Base-by-base conservation (phyloP, 1,139 yeast species). In the Candida dubliniensis region DNA sequence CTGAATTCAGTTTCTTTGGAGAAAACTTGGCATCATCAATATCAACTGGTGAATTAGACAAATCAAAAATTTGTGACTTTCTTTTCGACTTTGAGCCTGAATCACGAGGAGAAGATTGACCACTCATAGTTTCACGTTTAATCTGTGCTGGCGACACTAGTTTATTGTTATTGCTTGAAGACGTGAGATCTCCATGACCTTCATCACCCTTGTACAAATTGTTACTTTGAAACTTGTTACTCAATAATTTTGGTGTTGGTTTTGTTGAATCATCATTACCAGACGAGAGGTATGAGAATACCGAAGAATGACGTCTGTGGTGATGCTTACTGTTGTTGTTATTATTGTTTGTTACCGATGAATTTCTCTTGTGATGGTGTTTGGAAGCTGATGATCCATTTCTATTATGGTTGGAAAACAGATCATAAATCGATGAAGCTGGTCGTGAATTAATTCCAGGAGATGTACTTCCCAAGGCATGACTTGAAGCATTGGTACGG, bases 241-340 rank as follows among this genome's bases (percentile, higher is more conserved):
- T 29, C 12, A 26, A 34, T 12, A 37, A 32, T 33, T 36, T 27
- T 38, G 41, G 44, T 2, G 43, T 42, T 14, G 34, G 15, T 30
- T 38, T 36, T 2, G 38, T 27, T 4, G 34, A 13, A 24, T 40
- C 40, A 18, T 48, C 52, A 36, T 53, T 52, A 7, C 64, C 66
- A 4, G 41, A 38, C 2, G 77, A 69, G 38, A 73, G 55, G 48
- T 74, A 76, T 52, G 74, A 71, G 50, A 75, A 74, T 31, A 75
- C 63, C 0, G 79, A 74, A 0, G 79, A 74, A 50, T 74, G 77
- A 47, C 82, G 56, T 48, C 61, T 63, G 51, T 71, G 69, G 36
- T 52, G 51, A 30, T 30, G 32, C 14, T 30, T 30, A 11, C n/a
- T 6, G 23, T 18, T 18, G 23, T 5, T 18, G 23, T 18, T 18